Base-by-base conservation (phyloP, 148 eudicot genomes). In the Amaranthus cruentus region DNA sequence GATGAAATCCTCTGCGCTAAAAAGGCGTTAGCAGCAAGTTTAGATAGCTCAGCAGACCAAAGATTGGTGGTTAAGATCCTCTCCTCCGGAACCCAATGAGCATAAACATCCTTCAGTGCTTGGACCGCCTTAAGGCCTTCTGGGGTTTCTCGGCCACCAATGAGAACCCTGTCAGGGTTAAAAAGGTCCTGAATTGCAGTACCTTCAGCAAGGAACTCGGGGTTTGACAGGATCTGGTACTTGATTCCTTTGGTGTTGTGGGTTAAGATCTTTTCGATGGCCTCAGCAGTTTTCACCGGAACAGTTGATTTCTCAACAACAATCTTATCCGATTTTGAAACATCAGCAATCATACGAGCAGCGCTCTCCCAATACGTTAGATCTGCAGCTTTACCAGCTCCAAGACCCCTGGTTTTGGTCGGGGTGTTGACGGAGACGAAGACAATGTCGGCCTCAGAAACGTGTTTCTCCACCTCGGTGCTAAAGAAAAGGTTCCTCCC, bases 41-140 rank as follows among this genome's bases (percentile, higher is more conserved):
- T 90, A 28, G 96, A 90, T 13, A 90, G 90, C 85, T 90, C 96
- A n/a, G 96, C 96, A 49, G 96, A 90, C 96, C 96, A 90, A 46
- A 90, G 82, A 69, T 90, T 90, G 68, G 96, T 90, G 79, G 90
- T 85, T 15, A 90, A 57, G 78, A 90, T 90, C 12, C 81, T 83
- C 2, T 88, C 96, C 62, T 88, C 92, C 1, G 96, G 92, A 21
- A 90, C 96, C 96, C 96, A 90, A 11, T 90, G 90, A 70, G 96
- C 85, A 71, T 90, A 90, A 6, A 90, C 87, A 60, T 73, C 83
- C 75, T 90, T 90, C 78, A 90, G 63, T 50, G 96, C 73, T 73
- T 90, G 79, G 83, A 90, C 79, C 46, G 96, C 96, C 76, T 83
- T 84, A 51, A 80, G 85, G 44, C 96, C 96, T 44, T 71, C 90